These are phyloP conservation scores for Furcasterigmium furcatum DNA, from an alignment of 2,329 filamentous ascomycete species.

Conservation along the genomic window DNA sequence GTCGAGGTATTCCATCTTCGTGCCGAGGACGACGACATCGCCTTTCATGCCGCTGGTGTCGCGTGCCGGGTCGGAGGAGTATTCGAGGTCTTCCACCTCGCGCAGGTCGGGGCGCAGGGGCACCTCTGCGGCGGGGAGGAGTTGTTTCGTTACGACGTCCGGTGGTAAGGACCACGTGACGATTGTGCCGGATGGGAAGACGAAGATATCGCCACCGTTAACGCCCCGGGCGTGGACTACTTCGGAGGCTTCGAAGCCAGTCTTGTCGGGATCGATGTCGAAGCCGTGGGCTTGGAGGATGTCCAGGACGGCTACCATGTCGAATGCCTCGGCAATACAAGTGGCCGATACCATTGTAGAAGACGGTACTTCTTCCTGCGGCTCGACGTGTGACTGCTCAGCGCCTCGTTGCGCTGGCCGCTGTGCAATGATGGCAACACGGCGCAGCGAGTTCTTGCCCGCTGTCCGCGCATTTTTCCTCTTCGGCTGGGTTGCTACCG, in stretches of 20 bases:
- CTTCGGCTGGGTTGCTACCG: slow-evolving; percentile 24
- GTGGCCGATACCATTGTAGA: slow-evolving; percentile 53
- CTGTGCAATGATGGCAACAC: slow-evolving; percentile 85
- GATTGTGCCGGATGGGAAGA: slow-evolving; percentile 91
- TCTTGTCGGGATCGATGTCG: slow-evolving; percentile 57
- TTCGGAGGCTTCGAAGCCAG: slow-evolving; percentile 57
- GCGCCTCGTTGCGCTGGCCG: slow-evolving; percentile 34
- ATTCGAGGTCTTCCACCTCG: slow-evolving; percentile 90
- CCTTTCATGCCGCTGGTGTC: slow-evolving; percentile 78
- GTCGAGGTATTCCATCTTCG: slow-evolving; percentile 51
- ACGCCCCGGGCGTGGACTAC: slow-evolving; percentile 60
- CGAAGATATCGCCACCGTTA: slow-evolving; percentile 81
- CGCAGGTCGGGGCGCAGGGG: slow-evolving; percentile 65
- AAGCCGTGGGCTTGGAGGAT: slow-evolving; percentile 58
- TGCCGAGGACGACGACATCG: slow-evolving; percentile 86
- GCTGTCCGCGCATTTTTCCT: slow-evolving; percentile 42
- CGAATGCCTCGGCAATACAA: slow-evolving; percentile 61
- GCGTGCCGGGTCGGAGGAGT: slow-evolving; percentile 68
- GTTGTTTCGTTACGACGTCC: slow-evolving; percentile 68
- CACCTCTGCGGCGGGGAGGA: slow-evolving; percentile 73
- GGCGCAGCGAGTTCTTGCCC: slow-evolving; percentile 71
- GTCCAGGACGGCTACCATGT: slow-evolving; percentile 57
- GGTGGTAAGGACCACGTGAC: slow-evolving; percentile 88
- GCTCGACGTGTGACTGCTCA: slow-evolving; percentile 36
- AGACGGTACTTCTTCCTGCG: slow-evolving; percentile 13